phyloP scores from a whole-genome alignment of 306 rosid species.

The Vigna hirtella region DNA sequence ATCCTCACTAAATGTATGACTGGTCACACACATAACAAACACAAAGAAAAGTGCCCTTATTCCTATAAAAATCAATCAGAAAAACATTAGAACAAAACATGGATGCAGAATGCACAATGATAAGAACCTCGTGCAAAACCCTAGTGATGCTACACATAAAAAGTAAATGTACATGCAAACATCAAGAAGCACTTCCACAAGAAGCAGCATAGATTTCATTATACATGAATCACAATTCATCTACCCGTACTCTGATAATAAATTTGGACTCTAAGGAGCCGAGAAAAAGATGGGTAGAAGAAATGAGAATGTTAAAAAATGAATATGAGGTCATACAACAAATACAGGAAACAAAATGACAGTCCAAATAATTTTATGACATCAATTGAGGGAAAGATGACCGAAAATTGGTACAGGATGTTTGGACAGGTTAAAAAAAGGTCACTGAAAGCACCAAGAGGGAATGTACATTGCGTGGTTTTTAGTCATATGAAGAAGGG shows the following conservation, averaged over 20 bases:
- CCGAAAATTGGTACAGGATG: not conserved
- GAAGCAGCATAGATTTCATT: slow-evolving; percentile 4
- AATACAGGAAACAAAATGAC: not conserved
- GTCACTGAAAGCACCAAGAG: not conserved
- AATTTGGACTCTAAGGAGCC: not conserved
- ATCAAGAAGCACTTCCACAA: slow-evolving; percentile 21
- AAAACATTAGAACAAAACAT: slow-evolving; percentile 3
- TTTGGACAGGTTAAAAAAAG: not conserved
- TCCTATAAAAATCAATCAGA: slow-evolving; percentile 5
- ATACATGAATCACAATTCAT: not conserved
- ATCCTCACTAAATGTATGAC: slow-evolving; percentile 30
- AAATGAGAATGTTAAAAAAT: not conserved
- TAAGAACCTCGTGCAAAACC: slow-evolving; percentile 20
- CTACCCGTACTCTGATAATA: not conserved
- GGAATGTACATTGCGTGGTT: not conserved
- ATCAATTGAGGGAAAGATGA: not conserved
- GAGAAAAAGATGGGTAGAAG: not conserved
- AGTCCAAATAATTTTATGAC: not conserved
- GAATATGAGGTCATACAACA: not conserved
- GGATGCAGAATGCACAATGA: slow-evolving; percentile 15
- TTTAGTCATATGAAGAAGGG: not conserved
- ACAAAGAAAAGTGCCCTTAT: slow-evolving; percentile 6
- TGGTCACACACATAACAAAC: slow-evolving; percentile 12
- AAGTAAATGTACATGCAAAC: not conserved
- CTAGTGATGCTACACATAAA: not conserved